Evolutionary conservation across 1,139 yeast genomes (phyloP), one percentile per base, ranked within the genome.

Genomic region (Suzukiozyma palmioleophila): DNA sequence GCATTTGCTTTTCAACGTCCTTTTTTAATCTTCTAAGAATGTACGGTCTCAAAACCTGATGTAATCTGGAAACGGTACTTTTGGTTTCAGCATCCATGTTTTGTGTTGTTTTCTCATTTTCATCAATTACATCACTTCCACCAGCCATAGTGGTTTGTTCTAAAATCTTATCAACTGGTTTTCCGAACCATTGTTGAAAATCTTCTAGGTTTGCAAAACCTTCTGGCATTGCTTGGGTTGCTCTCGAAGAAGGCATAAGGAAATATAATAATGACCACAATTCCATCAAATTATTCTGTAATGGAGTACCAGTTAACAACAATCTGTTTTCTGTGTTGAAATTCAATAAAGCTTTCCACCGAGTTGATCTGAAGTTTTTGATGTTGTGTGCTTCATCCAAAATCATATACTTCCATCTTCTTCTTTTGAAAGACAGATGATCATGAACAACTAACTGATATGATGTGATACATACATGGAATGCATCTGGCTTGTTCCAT

Each of bases 1-100:
- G 99, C 98, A 94, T 92, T 62, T 94, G 98, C 58, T 92, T 88
- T 53, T 94, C 99, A 11, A 94, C 99, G 60, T 94, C 99, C 22
- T 88, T 89, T 58, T 94, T 94, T 54, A 94, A 73, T 48, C 99
- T 81, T 56, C 99, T 79, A 43, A 94, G 67, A 36, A 94, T 66
- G 54, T 92, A 94, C 0, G 99, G 99, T 45, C 98, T 75, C 50
- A 94, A 68, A 15, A 94, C 96, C 57, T 88, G 96, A 62, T 94
- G 99, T 41, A 94, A 70, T 53, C 95, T 84, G 8, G 87, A 72
- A 18, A 94, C 96, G 0, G 97, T 90, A 45, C 81, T 79, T 45
- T 77, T 77, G 0, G 97, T 87, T 54, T 92, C 98, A 33, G 69
- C 74, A 42, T 71, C 77, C 63, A 71, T 55, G 25, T 56, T 62